Conservation (phyloP, 129 eudicot species). For the Flaveria linearis region DNA sequence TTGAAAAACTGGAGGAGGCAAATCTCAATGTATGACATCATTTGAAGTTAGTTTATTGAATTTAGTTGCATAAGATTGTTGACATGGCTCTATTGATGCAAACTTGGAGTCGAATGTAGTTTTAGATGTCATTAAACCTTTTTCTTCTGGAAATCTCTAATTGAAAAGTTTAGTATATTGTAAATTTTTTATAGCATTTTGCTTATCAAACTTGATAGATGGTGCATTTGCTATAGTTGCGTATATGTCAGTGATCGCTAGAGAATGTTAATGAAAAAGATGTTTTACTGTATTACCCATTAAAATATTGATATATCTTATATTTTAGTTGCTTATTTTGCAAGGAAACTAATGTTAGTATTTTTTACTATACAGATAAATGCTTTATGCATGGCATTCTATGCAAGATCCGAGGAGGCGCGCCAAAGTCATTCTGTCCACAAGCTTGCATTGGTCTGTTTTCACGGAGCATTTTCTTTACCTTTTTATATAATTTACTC, state of each 20-base stretch:
- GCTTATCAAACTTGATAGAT: background rate
- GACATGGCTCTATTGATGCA: slow-evolving; percentile 22
- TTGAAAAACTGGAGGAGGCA: slow-evolving; percentile 91
- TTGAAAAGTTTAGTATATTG: background rate
- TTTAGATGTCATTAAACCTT: background rate
- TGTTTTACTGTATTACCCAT: background rate
- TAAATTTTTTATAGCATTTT: background rate
- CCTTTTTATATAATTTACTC: background rate
- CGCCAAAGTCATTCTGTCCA: slow-evolving; percentile 93
- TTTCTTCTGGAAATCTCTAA: background rate
- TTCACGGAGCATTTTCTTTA: slow-evolving; percentile 13
- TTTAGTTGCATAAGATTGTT: slow-evolving; percentile 20
- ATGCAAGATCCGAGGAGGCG: slow-evolving; percentile 95
- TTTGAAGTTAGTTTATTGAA: slow-evolving; percentile 25
- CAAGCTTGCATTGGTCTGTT: slow-evolving; percentile 86
- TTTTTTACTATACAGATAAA: slow-evolving; percentile 56
- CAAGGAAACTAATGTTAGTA: slow-evolving; percentile 12
- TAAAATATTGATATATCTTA: background rate
- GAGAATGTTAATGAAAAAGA: background rate
- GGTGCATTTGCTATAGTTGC: background rate
- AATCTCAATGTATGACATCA: slow-evolving; percentile 68
- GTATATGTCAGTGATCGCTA: background rate
- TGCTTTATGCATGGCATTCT: slow-evolving; percentile 95
- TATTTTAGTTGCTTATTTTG: slow-evolving; percentile 2
- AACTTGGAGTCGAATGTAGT: slow-evolving; percentile 5